Percentiles rank a stretch among this genome's conserved stretches.
Evolutionary conservation across 2,329 filamentous ascomycete genomes (phyloP).

Genomic region (Clarireedia sp.): DNA sequence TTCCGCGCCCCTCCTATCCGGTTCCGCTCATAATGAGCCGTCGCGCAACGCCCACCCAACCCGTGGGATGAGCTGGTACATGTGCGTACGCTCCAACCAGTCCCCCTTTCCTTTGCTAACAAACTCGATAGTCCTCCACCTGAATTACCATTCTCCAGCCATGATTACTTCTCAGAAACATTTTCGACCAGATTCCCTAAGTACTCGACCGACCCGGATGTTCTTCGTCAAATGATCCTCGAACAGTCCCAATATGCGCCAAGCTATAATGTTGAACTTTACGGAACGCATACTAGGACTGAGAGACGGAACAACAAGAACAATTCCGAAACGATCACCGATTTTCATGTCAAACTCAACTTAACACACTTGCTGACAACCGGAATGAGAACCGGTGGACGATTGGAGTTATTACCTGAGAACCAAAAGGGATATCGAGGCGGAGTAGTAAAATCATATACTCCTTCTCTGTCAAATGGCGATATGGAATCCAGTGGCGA

Average conservation of each 20-base stretch:
- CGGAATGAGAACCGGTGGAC: conserved; percentile 34
- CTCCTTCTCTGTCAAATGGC: conserved; percentile 35
- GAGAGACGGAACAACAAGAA: conserved; percentile 32
- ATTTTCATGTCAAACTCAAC: conserved; percentile 53
- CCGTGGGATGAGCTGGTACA: background rate
- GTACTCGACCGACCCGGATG: conserved; percentile 20
- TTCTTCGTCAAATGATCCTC: conserved; percentile 22
- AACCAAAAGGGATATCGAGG: conserved; percentile 57
- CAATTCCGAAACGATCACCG: conserved; percentile 42
- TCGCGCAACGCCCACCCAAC: background rate
- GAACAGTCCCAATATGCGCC: conserved; percentile 25
- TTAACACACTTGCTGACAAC: conserved; percentile 50
- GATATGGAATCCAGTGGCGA: conserved; percentile 10
- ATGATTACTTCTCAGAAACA: conserved; percentile 19
- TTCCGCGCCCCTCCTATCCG: conserved; percentile 2
- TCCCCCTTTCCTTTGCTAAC: background rate
- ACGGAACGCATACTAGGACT: conserved; percentile 29
- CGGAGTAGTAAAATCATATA: conserved; percentile 46
- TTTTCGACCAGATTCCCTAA: conserved; percentile 24
- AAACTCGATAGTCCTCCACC: conserved; percentile 13
- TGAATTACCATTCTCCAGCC: conserved; percentile 21
- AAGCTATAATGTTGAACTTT: conserved; percentile 24
- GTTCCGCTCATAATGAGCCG: background rate
- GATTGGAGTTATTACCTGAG: conserved; percentile 46
- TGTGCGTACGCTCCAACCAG: background rate